Conservation (phyloP, 2,329 filamentous ascomycete genomes). For the Cryphonectria carpinicola region DNA sequence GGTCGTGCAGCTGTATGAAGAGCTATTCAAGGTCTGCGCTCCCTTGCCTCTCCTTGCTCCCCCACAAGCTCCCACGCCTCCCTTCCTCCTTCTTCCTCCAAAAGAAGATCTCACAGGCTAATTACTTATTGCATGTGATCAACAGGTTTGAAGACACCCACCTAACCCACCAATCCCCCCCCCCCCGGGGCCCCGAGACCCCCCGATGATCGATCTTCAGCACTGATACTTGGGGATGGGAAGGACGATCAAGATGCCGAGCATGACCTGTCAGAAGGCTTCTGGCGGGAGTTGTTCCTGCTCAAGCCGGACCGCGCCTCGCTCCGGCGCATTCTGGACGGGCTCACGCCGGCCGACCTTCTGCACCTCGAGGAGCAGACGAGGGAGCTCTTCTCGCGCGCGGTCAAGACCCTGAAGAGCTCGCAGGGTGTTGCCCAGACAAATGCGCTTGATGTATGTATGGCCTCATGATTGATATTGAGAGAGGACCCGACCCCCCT, state of each 20-base stretch:
- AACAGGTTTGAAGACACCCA: conserved; percentile 24
- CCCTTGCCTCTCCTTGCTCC: background rate
- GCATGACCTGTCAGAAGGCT: conserved; percentile 78
- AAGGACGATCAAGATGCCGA: conserved; percentile 53
- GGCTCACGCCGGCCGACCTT: conserved; percentile 74
- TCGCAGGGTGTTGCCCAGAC: conserved; percentile 64
- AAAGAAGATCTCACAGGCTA: conserved; percentile 22
- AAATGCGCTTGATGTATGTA: conserved; percentile 78
- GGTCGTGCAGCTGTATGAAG: conserved; percentile 86
- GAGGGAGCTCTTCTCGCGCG: conserved; percentile 76
- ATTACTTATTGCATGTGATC: conserved; percentile 25
- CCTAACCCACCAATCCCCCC: background rate
- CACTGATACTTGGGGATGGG: conserved; percentile 22
- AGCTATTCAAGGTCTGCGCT: conserved; percentile 71
- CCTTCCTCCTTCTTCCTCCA: background rate
- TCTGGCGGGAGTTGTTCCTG: conserved; percentile 96
- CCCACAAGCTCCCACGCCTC: background rate
- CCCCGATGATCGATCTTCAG: conserved; percentile 9
- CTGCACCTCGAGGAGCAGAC: conserved; percentile 78
- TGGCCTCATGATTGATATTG: background rate
- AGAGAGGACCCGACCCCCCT: no score
- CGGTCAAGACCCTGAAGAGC: conserved; percentile 70
- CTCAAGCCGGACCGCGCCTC: conserved; percentile 75
- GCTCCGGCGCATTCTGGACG: conserved; percentile 69
- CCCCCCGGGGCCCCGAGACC: background rate